phyloP scores from a whole-genome alignment of 148 eudicot species.

The Vaccinium darrowii region DNA sequence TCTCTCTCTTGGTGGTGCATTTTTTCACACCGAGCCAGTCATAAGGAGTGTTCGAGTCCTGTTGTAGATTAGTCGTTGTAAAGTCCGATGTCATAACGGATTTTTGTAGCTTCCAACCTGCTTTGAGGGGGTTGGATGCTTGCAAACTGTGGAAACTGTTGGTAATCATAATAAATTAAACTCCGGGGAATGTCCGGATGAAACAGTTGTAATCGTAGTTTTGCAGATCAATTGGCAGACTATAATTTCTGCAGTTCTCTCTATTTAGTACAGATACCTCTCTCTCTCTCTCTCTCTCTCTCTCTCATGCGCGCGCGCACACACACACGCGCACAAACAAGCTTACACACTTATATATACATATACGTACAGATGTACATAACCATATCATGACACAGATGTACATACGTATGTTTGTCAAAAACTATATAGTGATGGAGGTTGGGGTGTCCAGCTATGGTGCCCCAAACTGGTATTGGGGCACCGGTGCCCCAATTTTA shows the following conservation, averaged over 20 bases:
- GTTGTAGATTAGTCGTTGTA: constrained; percentile 5
- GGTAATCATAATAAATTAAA: background rate
- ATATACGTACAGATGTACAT: too few species aligned
- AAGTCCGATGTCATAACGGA: background rate
- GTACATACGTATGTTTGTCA: too few species aligned
- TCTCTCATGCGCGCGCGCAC: too few species aligned
- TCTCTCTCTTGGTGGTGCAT: background rate
- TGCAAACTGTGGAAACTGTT: background rate
- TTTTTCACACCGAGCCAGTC: background rate
- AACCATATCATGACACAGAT: too few species aligned
- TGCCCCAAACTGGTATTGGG: too few species aligned
- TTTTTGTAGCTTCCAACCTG: background rate
- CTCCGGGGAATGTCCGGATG: background rate
- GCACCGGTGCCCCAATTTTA: too few species aligned
- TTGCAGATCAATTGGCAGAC: background rate
- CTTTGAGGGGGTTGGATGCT: constrained; percentile 6
- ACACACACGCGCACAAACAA: too few species aligned
- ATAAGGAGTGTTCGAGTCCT: background rate
- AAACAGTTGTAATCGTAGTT: background rate
- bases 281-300: too few species aligned
- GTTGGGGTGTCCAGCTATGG: too few species aligned
- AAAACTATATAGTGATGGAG: too few species aligned
- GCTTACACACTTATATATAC: too few species aligned
- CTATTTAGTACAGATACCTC: too few species aligned
- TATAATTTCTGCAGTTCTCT: background rate